phyloP scores from a whole-genome alignment of 768 basidiomycete species.

The Trametes elegans region DNA sequence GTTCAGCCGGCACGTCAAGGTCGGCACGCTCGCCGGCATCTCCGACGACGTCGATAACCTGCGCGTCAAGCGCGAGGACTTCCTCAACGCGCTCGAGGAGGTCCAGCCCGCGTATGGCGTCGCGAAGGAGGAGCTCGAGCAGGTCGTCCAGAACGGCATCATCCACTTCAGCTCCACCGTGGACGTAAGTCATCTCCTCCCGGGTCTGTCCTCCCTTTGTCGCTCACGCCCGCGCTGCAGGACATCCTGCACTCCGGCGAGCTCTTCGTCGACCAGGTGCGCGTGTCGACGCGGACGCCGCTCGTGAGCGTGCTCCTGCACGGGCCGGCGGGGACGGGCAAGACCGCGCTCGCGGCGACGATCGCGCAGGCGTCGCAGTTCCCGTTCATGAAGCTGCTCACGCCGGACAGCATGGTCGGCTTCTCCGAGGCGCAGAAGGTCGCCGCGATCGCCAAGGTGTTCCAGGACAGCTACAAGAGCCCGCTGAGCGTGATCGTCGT shows the following conservation, averaged over 20 bases:
- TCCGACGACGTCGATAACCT: constrained; percentile 94
- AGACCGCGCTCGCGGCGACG: constrained; percentile 91
- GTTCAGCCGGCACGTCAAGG: constrained; percentile 95
- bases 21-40: constrained; percentile 95
- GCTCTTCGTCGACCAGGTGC: constrained; percentile 92
- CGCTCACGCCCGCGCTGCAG: constrained; percentile 38
- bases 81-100: constrained; percentile 87
- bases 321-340: constrained; percentile 88
- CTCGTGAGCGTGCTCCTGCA: constrained; percentile 89
- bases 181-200: constrained; percentile 57
- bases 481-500: constrained; percentile 95
- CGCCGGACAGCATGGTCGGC: constrained; percentile 96
- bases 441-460: constrained; percentile 85
- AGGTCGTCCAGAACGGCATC: constrained; percentile 95
- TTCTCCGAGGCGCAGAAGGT: constrained; percentile 93
- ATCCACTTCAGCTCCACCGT: constrained; percentile 77
- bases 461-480: constrained; percentile 95
- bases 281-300: constrained; percentile 84
- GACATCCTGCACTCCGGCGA: constrained; percentile 83
- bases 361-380: constrained; percentile 93
- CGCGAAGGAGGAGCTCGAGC: constrained; percentile 90
- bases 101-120: constrained; percentile 98
- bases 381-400: constrained; percentile 97
- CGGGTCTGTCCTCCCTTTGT: background rate
- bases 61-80: constrained; percentile 83